Percentiles rank a stretch among this genome's conserved stretches.
Conservation (phyloP, 306 rosid genomes). For the Spatholobus suberectus region DNA sequence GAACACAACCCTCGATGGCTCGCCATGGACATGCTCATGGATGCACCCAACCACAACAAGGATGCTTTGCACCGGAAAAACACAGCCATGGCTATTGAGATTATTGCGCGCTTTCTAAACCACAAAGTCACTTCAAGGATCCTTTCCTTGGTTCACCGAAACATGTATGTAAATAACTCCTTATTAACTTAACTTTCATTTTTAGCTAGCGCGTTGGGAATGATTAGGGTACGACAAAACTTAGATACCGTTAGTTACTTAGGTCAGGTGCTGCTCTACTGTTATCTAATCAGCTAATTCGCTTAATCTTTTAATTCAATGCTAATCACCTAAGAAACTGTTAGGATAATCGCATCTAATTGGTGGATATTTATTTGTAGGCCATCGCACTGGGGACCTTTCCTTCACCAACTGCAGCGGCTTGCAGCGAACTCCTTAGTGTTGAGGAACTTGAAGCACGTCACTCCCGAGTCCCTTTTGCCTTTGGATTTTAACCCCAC, state of each 20-base stretch:
- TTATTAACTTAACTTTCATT: background rate
- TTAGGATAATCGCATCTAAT: background rate
- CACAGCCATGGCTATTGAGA: slow-evolving; percentile 67
- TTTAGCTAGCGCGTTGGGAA: too few species aligned
- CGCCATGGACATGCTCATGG: slow-evolving; percentile 33
- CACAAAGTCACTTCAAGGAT: slow-evolving; percentile 69
- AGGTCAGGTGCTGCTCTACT: too few species aligned
- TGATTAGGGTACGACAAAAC: too few species aligned
- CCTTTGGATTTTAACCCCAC: slow-evolving; percentile 59
- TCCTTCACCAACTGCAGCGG: slow-evolving; percentile 57
- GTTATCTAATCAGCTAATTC: too few species aligned
- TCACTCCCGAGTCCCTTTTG: slow-evolving; percentile 65
- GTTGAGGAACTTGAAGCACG: slow-evolving; percentile 65
- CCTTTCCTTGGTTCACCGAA: slow-evolving; percentile 69
- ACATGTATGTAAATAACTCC: slow-evolving; percentile 65
- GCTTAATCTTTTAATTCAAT: too few species aligned
- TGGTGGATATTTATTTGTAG: slow-evolving; percentile 50
- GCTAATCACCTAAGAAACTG: too few species aligned
- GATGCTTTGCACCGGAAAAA: slow-evolving; percentile 61
- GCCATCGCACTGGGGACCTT: slow-evolving; percentile 73
- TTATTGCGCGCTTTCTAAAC: slow-evolving; percentile 69
- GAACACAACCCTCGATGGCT: slow-evolving; percentile 59
- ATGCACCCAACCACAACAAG: slow-evolving; percentile 40
- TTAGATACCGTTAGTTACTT: too few species aligned
- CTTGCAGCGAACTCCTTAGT: slow-evolving; percentile 70